A percentile compares a stretch with the other conserved stretches of the same genome.
These are phyloP conservation scores for Diaporthe vaccinii DNA, from an alignment of 2,329 filamentous ascomycete species.

Conservation along the genomic window DNA sequence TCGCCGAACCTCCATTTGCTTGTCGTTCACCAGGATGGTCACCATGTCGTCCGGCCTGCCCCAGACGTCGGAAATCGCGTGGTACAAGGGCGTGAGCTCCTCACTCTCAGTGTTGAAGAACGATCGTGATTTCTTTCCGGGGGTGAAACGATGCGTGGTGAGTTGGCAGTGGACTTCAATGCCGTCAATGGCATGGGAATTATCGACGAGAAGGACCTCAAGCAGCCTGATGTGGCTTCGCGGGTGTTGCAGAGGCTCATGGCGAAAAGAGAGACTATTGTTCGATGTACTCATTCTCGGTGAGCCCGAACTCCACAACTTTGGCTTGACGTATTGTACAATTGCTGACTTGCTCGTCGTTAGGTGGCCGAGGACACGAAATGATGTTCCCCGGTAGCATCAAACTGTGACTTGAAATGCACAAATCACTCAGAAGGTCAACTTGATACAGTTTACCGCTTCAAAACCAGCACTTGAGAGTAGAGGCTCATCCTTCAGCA, in stretches of 20 bases:
- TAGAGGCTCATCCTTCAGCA: not conserved
- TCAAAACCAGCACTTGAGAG: not conserved
- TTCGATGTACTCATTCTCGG: not conserved
- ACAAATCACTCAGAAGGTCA: not conserved
- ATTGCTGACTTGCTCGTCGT: not conserved
- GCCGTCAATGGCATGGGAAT: not conserved
- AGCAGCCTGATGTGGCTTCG: not conserved
- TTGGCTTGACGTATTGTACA: not conserved
- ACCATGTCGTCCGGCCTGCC: not conserved
- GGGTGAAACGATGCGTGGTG: not conserved
- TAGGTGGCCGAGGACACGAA: not conserved
- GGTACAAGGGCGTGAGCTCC: not conserved
- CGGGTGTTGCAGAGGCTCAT: not conserved
- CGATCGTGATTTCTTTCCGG: too few relatives aligned
- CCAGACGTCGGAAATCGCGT: not conserved
- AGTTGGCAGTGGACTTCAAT: not conserved
- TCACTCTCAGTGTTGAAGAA: not conserved
- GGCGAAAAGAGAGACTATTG: not conserved
- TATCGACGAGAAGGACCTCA: not conserved
- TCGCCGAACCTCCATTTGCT: not conserved
- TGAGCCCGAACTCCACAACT: not conserved
- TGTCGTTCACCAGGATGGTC: not conserved
- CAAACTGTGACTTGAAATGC: not conserved
- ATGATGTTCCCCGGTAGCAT: not conserved
- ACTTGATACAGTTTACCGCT: not conserved